These are phyloP conservation scores for Prosopis cineraria DNA, from an alignment of 306 rosid genomes.

Conservation along the genomic window DNA sequence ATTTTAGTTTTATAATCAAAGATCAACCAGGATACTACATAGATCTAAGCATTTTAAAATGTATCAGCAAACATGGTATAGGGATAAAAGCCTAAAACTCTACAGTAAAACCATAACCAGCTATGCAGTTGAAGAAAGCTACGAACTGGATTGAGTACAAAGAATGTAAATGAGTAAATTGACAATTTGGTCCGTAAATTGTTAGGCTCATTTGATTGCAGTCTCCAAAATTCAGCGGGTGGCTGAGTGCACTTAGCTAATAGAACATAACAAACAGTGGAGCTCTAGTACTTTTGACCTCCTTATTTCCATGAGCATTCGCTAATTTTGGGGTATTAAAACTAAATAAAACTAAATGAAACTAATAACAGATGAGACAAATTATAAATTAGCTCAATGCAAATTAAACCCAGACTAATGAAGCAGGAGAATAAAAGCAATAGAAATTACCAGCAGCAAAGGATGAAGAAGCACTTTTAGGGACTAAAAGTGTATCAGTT, in stretches of 20 bases:
- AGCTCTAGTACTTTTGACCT: not conserved
- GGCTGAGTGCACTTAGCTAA: not conserved
- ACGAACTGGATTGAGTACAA: not conserved
- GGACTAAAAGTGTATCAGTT: constrained; percentile 33
- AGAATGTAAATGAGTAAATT: not conserved
- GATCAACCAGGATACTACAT: not conserved
- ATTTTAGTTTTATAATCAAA: constrained; percentile 6
- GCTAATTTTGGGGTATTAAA: not conserved
- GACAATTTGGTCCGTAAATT: not conserved
- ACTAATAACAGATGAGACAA: not conserved
- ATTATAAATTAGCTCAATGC: not conserved
- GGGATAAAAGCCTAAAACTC: not conserved
- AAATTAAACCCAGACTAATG: not conserved
- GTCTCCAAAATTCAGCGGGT: not conserved
- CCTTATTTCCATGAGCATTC: not conserved
- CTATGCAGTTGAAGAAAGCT: not conserved
- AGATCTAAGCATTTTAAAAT: not conserved
- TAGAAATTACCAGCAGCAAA: constrained; percentile 47
- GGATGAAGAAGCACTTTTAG: constrained; percentile 37
- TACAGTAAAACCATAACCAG: constrained; percentile 15
- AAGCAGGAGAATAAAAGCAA: not conserved
- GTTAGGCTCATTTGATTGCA: not conserved
- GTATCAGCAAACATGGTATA: not conserved
- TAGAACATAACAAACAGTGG: not conserved
- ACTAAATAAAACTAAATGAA: not conserved